Base-by-base conservation (phyloP, 2,329 filamentous ascomycete species). In the Helminthosporium solani region DNA sequence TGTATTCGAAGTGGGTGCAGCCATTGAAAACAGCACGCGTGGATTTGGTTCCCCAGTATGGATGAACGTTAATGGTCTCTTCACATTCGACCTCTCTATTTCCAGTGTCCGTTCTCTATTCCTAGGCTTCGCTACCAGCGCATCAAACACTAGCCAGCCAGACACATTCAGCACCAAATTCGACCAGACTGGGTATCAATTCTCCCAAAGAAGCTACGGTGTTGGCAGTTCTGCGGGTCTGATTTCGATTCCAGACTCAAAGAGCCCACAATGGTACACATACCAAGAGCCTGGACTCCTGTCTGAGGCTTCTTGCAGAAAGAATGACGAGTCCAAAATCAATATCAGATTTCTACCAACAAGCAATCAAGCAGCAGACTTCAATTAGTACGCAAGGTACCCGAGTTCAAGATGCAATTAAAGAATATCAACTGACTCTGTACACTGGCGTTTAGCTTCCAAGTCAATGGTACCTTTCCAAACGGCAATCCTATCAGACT, bases 181-280 rank as follows among this genome's bases (percentile, higher is more conserved):
- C n/a, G 42, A 44, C 19, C 25, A 36, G 14, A 37, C 45, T 8
- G 40, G 45, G 7, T 48, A 43, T 33, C 28, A 27, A 23, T 48
- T 35, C 20, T 14, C 39, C 12, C 27, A 36, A 12, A 35, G 45
- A 27, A 48, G 45, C 31, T 44, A 48, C 25, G 45, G 45, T 12
- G 40, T 30, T 12, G 45, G 45, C 19, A 40, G 31, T 15, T 33
- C 40, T 15, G 40, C 40, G 14, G 45, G 45, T 16, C 19, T 44
- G 3, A 37, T 43, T 18, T 12, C 18, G 2, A 40, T 48, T 14
- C 35, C 45, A 7, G 33, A 40, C 11, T 21, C 38, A 7, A 16
- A 8, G 11, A 18, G 9, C n/a, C 46, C 46, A 9, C 14, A 30
- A 6, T 44, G 39, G 33, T 44, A 44, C 37, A 15, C 33, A 7